These are phyloP conservation scores for Termitomyces eurrhizus DNA, from an alignment of 768 basidiomycete genomes.

Conservation along the genomic window DNA sequence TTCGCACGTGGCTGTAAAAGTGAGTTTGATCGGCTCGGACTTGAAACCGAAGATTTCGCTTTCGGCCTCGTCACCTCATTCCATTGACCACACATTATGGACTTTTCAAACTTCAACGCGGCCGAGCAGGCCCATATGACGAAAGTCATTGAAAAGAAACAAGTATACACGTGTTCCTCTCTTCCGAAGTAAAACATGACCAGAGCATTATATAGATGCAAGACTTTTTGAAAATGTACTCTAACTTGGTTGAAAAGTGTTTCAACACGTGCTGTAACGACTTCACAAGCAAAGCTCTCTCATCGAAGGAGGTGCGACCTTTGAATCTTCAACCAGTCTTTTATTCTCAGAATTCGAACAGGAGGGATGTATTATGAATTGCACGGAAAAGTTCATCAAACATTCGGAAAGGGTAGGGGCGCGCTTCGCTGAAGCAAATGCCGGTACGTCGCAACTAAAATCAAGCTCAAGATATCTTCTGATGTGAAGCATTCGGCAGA, in stretches of 20 bases:
- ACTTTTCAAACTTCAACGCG: conserved; percentile 84
- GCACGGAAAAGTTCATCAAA: conserved; percentile 96
- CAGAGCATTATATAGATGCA: conserved; percentile 68
- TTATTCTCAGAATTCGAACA: conserved; percentile 25
- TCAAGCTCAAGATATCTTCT: background rate
- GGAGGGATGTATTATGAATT: conserved; percentile 90
- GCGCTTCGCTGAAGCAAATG: conserved; percentile 88
- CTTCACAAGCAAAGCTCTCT: conserved; percentile 92
- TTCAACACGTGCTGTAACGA: conserved; percentile 95
- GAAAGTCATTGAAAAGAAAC: conserved; percentile 92
- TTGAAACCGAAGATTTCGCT: conserved; percentile 10
- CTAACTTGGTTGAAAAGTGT: conserved; percentile 91
- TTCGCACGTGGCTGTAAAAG: background rate
- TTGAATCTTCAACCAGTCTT: background rate
- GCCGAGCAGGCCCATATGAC: conserved; percentile 97
- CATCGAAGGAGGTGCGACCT: conserved; percentile 77
- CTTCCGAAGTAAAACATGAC: conserved; percentile 1
- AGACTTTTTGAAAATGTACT: conserved; percentile 95
- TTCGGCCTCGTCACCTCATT: conserved; percentile 11
- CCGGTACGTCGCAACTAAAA: conserved; percentile 53
- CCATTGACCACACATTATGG: conserved; percentile 48
- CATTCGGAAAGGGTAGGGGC: conserved; percentile 92
- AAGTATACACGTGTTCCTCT: conserved; percentile 47
- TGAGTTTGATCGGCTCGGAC: background rate
- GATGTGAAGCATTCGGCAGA: background rate